A percentile compares a stretch with the other conserved stretches of the same genome.
phyloP scores from a whole-genome alignment of 768 basidiomycete genomes.

The Boletus bicolor region DNA sequence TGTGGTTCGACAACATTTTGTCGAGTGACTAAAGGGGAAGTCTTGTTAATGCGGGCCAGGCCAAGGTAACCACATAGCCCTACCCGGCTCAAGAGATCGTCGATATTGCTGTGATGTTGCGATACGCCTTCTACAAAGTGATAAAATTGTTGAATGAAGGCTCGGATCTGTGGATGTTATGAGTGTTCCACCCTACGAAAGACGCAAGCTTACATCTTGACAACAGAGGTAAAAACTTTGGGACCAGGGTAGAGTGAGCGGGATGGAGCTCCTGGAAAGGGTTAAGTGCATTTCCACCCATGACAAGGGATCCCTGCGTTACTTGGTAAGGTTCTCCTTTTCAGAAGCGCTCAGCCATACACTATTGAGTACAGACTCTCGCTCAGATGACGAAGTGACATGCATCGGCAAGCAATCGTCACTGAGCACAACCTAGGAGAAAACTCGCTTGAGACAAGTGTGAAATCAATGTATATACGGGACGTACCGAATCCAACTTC shows the following conservation, averaged over 20 bases:
- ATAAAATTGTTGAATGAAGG: conserved; percentile 93
- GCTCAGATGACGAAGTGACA: conserved; percentile 54
- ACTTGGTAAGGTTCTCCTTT: conserved; percentile 57
- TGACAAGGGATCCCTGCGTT: conserved; percentile 2
- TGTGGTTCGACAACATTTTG: conserved; percentile 68
- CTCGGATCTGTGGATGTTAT: conserved; percentile 57
- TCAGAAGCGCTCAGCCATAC: conserved; percentile 82
- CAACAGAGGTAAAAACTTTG: conserved; percentile 94
- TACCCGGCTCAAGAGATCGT: conserved; percentile 88
- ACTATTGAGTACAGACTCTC: conserved; percentile 69
- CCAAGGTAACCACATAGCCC: conserved; percentile 1
- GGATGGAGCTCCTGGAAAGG: conserved; percentile 52
- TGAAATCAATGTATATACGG: not conserved
- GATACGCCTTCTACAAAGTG: conserved; percentile 94
- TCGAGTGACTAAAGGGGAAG: conserved; percentile 68
- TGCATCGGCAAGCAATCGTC: conserved; percentile 93
- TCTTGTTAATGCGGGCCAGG: conserved; percentile 1
- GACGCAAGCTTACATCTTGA: conserved; percentile 57
- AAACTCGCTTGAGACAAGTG: not conserved
- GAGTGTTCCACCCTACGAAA: not conserved
- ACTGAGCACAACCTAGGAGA: conserved; percentile 66
- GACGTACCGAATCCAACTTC: conserved; percentile 74
- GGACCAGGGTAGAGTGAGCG: conserved; percentile 87
- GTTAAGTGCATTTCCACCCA: not conserved
- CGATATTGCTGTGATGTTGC: conserved; percentile 87